These are phyloP conservation scores for Iberis pinnata DNA, from an alignment of 345 rosid species.

Conservation along the genomic window DNA sequence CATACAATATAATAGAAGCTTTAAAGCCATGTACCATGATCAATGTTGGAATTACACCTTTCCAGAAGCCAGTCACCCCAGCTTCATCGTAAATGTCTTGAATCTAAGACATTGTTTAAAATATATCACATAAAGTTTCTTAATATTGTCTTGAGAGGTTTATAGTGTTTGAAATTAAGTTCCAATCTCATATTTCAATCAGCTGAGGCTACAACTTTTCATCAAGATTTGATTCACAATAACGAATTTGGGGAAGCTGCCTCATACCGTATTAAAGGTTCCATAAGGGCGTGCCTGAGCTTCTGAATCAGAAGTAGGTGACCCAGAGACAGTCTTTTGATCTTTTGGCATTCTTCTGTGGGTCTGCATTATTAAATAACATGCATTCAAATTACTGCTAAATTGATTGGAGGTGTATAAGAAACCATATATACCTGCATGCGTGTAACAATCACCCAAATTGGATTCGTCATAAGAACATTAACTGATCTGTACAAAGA, in stretches of 20 bases:
- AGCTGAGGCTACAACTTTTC: not conserved
- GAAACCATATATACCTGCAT: constrained; percentile 68
- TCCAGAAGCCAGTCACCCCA: constrained; percentile 90
- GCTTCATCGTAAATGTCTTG: constrained; percentile 82
- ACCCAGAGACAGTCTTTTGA: constrained; percentile 14
- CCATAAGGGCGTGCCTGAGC: constrained; percentile 53
- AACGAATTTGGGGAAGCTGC: not conserved
- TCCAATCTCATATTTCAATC: not conserved
- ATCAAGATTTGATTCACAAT: too few species aligned
- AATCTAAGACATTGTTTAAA: constrained; percentile 43
- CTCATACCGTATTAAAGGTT: constrained; percentile 59
- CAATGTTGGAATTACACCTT: constrained; percentile 86
- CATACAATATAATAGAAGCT: constrained; percentile 26
- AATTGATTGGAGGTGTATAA: not conserved
- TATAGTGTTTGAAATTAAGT: not conserved
- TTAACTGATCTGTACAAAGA: constrained; percentile 59
- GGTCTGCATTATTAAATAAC: constrained; percentile 62
- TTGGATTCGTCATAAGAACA: constrained; percentile 89
- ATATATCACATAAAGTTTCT: not conserved
- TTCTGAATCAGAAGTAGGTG: constrained; percentile 39
- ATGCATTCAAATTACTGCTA: constrained; percentile 2
- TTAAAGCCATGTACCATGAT: constrained; percentile 64
- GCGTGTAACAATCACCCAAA: constrained; percentile 95
- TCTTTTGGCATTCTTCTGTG: constrained; percentile 50
- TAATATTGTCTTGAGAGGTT: not conserved